Conservation (phyloP, 345 rosid species). For the Ailanthus altissimus region DNA sequence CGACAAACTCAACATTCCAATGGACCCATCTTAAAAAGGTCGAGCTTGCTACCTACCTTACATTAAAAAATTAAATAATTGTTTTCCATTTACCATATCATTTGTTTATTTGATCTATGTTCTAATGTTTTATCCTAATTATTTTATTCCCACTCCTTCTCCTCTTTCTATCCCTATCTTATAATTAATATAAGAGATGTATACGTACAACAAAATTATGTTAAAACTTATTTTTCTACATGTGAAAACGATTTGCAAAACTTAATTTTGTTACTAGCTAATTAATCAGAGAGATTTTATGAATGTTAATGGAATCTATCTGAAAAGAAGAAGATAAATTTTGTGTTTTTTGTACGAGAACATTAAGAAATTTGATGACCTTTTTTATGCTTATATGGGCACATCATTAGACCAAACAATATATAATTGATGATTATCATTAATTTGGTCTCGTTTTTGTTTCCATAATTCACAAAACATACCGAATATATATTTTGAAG, state of each 20-base stretch:
- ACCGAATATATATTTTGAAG: background rate
- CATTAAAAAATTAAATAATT: background rate
- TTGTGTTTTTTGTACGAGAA: no score
- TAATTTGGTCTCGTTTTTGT: background rate
- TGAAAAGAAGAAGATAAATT: no score
- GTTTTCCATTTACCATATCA: background rate
- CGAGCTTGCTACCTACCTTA: background rate
- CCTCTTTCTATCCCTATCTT: background rate
- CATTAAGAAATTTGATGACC: background rate
- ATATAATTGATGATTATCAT: background rate
- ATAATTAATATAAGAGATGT: no score
- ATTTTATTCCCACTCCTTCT: background rate
- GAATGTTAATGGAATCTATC: no score
- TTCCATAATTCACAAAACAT: background rate
- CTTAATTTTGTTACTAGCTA: no score
- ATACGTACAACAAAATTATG: no score
- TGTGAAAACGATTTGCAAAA: no score
- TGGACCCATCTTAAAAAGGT: constrained; percentile 20
- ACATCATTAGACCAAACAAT: constrained; percentile 4
- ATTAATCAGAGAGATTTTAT: no score
- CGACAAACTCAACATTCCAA: constrained; percentile 51
- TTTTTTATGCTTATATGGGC: background rate
- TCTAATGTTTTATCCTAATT: background rate
- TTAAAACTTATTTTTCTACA: no score
- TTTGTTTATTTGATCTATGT: constrained; percentile 11